These are phyloP conservation scores for Chalaropsis thielavioides DNA, from an alignment of 2,329 filamentous ascomycete species.

Conservation along the genomic window DNA sequence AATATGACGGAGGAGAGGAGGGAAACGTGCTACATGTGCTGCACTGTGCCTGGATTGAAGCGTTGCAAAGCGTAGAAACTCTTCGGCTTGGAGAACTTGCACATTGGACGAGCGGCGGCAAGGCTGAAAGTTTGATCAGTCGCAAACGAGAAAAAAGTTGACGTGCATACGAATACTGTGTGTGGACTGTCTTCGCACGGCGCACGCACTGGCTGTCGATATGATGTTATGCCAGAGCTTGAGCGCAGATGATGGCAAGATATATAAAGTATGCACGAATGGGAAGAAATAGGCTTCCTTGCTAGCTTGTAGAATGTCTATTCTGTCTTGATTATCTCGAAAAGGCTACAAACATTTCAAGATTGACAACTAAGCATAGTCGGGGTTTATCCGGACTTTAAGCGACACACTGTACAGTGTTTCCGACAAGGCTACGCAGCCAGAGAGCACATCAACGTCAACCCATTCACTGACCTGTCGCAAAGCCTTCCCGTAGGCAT, in stretches of 20 bases:
- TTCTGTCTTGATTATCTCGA: neutral
- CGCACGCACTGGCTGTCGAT: too few species aligned
- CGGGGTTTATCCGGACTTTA: neutral
- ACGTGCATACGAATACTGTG: neutral
- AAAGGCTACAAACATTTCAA: neutral
- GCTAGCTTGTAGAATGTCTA: neutral
- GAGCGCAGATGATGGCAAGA: too few species aligned
- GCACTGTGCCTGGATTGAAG: neutral
- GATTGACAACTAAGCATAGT: neutral
- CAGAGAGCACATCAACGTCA: neutral
- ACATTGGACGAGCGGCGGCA: neutral
- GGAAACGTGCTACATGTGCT: neutral
- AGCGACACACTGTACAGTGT: slow-evolving; percentile 3
- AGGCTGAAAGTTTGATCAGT: neutral
- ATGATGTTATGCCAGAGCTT: too few species aligned
- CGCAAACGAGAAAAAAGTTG: neutral
- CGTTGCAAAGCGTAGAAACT: neutral
- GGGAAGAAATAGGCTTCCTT: too few species aligned
- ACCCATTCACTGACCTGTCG: neutral
- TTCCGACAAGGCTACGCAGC: slow-evolving; percentile 9
- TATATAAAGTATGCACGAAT: neutral
- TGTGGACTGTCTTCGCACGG: neutral
- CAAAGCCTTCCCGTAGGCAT: neutral
- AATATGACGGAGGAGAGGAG: neutral
- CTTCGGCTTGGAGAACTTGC: neutral